Percentiles rank a stretch among this genome's conserved stretches.
phyloP scores from a whole-genome alignment of 495 filamentous ascomycete species.

The Aspergillus avenaceus region DNA sequence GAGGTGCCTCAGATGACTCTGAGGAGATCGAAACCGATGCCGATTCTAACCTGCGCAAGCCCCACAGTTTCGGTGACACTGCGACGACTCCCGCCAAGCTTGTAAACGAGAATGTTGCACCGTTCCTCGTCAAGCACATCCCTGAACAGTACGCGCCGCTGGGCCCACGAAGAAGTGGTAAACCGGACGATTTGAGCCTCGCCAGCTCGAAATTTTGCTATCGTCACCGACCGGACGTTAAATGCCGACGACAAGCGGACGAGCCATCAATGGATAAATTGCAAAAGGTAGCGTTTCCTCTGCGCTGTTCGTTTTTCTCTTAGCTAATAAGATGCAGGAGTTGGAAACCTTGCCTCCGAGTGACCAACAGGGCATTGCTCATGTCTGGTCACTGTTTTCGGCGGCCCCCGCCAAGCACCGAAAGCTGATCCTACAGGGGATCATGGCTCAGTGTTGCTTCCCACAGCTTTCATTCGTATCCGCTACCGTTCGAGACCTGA shows the following conservation, averaged over 20 bases:
- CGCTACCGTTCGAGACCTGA: slow-evolving; percentile 78
- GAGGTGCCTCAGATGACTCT: slow-evolving; percentile 9
- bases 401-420: slow-evolving; percentile 91
- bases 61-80: slow-evolving; percentile 15
- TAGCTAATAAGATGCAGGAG: slow-evolving; percentile 47
- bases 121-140: slow-evolving; percentile 82
- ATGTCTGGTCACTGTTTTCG: slow-evolving; percentile 95
- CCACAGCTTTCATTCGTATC: slow-evolving; percentile 93
- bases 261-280: slow-evolving; percentile 94
- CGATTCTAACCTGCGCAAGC: slow-evolving; percentile 20
- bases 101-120: slow-evolving; percentile 58
- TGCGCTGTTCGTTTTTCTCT: background rate
- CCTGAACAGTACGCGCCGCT: slow-evolving; percentile 75
- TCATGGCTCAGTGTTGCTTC: slow-evolving; percentile 94
- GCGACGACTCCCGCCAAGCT: slow-evolving; percentile 41
- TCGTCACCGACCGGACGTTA: slow-evolving; percentile 88
- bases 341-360: slow-evolving; percentile 74
- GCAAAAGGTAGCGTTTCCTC: slow-evolving; percentile 60
- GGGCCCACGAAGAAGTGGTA: slow-evolving; percentile 28
- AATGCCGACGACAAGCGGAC: slow-evolving; percentile 87
- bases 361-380: slow-evolving; percentile 90
- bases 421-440: slow-evolving; percentile 90
- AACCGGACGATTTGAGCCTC: slow-evolving; percentile 30
- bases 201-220: slow-evolving; percentile 92
- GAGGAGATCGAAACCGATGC: slow-evolving; percentile 17